A percentile compares a stretch with the other conserved stretches of the same genome.
Evolutionary conservation across 768 basidiomycete genomes (phyloP).

Genomic region (Serendipita sp.): DNA sequence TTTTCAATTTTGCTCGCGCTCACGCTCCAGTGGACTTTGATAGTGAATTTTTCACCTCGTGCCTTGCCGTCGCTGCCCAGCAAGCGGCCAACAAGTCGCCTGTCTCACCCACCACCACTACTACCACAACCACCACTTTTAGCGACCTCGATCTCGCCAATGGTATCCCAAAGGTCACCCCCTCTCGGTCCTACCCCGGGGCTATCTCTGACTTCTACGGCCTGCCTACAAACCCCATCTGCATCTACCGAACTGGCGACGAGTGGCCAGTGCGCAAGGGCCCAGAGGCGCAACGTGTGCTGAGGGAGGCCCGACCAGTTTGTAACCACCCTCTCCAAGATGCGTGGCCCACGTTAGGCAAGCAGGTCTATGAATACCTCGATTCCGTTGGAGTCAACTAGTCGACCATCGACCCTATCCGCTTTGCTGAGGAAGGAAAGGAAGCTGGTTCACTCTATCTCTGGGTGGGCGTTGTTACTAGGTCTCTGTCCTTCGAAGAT

Average conservation of each 20-base stretch:
- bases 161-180: not conserved
- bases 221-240: conserved; percentile 17
- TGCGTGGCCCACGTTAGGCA: conserved; percentile 17
- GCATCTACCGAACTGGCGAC: conserved; percentile 19
- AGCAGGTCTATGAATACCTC: conserved; percentile 17
- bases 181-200: not conserved
- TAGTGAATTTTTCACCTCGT: not conserved
- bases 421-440: conserved; percentile 20
- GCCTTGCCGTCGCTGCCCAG: not conserved
- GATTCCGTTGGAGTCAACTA: conserved; percentile 18
- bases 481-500: conserved; percentile 17
- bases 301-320: conserved; percentile 21
- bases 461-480: conserved; percentile 23
- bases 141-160: not conserved
- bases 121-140: not conserved
- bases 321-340: conserved; percentile 17
- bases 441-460: conserved; percentile 14
- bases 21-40: not conserved
- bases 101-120: not conserved
- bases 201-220: conserved; percentile 18
- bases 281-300: conserved; percentile 15
- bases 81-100: not conserved
- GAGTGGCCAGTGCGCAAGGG: conserved; percentile 17
- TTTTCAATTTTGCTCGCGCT: no score
- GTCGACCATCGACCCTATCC: conserved; percentile 21